Base-by-base conservation (phyloP, 257 asterid genomes). In the Lithospermum erythrorhizon region DNA sequence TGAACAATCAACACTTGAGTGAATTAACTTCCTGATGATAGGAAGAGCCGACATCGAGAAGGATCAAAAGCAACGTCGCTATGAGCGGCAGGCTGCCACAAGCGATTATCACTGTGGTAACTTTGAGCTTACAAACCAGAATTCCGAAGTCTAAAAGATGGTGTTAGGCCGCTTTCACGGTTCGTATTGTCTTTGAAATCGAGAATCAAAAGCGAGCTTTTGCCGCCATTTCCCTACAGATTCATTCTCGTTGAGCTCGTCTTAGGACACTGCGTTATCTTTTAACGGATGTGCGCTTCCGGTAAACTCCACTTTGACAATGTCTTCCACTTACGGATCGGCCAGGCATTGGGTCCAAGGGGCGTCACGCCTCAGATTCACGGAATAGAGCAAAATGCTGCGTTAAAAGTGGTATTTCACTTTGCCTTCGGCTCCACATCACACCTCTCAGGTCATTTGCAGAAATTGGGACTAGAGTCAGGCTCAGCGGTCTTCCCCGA, bases 141-240 rank as follows among this genome's bases (percentile, higher is more conserved):
- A 59, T 59, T 63, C 52, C 67, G 52, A 63, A 63, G 52, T 63
- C 67, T 51, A 51, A 63, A 63, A 63, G 52, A 59, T 59, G 52
- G 52, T 59, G 67, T 63, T 63, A 63, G 59, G 67, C 59, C 59
- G 25, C 5, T 13, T 30, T 30, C 37, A 30, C 37, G 37, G 37
- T 30, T 30, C 37, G 37, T 30, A 6, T 30, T 30, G 9, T 6
- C n/a, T n/a, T n/a, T 4, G 37, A 30, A 30, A 30, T 30, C 37
- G 27, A 30, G 37, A 30, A 30, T 30, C 37, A 30, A 30, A n/a
- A n/a, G 9, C 37, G 37, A 30, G 37, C 37, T 30, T 30, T 30
- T 30, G 1, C 37, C 37, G 7, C 9, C 37, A 0, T 5, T 30
- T 30, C 8, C 37, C 3, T 7, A 6, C 19, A 48, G 53, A 48